Evolutionary conservation across 345 rosid genomes (phyloP), one percentile per base, ranked within the genome.

Genomic region (Sisymbrium irio): DNA sequence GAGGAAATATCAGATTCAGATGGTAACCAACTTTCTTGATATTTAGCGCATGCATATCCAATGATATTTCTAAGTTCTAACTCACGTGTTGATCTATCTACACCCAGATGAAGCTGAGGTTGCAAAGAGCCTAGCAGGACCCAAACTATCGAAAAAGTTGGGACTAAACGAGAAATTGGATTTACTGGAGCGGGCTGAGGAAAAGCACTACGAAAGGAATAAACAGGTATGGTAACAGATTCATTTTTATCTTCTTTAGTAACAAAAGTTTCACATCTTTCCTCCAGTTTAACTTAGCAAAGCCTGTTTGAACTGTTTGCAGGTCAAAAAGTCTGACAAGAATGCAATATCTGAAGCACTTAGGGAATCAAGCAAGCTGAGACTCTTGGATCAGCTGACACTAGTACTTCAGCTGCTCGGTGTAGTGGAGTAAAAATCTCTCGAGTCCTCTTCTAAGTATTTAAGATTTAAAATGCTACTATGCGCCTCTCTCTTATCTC

Each of bases 1-100:
- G 98, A 94, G 76, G 97, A 92, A 72, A 92, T 95, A 58, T 92
- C 97, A 51, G 97, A 90, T 82, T 83, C 86, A 39, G 97, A 95
- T 71, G 96, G 97, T 87, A 79, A 69, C 33, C 40, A 35, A 65
- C 58, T 56, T 25, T 36, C 17, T 42, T 42, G 68, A 65, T 7
- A 19, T 57, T 0, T 60, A 51, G n/a, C 6, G 4, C 10, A 61
- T 25, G 37, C 46, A 22, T 62, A 17, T 44, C 27, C 47, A 61
- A 42, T 20, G 7, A 6, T 32, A 6, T 32, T 32, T 32, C 35
- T 6, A 32, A 32, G 8, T 49, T 60, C 15, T 13, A 25, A 59
- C 69, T 62, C 35, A 3, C 62, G 25, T 20, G 39, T 37, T 62
- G 36, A 28, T 18, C 37, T 42, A 44, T 65, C 25, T 20, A 59